Evolutionary conservation across 768 basidiomycete genomes (phyloP), one percentile per base, ranked within the genome.

Genomic region (Pleurotus giganteus): DNA sequence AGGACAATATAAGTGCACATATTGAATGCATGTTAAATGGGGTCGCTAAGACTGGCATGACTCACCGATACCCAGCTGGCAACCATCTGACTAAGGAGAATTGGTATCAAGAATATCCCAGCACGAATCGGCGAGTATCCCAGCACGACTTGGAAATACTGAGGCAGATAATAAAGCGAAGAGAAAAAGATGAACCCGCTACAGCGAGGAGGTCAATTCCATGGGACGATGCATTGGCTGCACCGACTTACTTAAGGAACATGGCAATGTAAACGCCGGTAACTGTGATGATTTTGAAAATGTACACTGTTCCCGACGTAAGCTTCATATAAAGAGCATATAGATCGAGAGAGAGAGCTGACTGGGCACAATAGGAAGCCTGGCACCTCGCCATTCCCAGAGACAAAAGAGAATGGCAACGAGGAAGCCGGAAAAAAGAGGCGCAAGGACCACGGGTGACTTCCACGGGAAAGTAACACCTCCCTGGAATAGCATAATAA

Each of bases 331-430:
- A 27, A 21, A 24, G 5, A 12, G 11, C 19, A 31, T 12, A 47
- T 12, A 47, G 47, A 28, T 9, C 15, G 17, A 32, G 17, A 4
- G 21, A 21, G 54, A 31, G 53, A 8, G 68, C 82, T 50, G 60
- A 84, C 85, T 84, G 4, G 89, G 88, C 3, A 91, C 81, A 52
- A 90, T 86, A 0, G 89, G 90, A 4, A 91, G 74, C 47, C 68
- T 70, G 1, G 88, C 85, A 1, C 84, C 74, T 65, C 82, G 86
- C 79, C 84, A 85, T 68, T 92, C 89, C 78, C 85, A 89, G 32
- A 82, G 52, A 45, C 88, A 79, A 66, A 91, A 92, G 3, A 88
- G 42, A 0, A 60, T 68, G 5, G 83, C 68, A 11, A 85, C 77
- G 0, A 81, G 47, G 19, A 85, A 53, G 0, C 88, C 85, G 0